A percentile compares a stretch with the other conserved stretches of the same genome.
Conservation (phyloP, 495 filamentous ascomycete genomes). For the Aspergillus ostianus region DNA sequence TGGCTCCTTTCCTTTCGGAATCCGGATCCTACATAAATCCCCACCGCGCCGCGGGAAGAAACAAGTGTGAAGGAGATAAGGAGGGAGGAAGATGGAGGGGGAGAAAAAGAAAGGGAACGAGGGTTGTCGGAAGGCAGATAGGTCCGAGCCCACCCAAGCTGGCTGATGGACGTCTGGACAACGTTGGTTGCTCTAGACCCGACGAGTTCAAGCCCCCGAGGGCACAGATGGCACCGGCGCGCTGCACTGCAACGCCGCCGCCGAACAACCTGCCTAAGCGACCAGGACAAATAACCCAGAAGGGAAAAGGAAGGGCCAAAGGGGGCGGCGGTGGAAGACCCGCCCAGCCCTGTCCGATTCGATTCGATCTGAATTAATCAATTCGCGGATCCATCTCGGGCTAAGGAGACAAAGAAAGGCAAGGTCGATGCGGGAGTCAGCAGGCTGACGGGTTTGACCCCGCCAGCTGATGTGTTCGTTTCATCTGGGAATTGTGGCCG, state of each 20-base stretch:
- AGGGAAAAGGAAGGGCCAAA: neutral
- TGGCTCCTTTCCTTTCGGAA: neutral
- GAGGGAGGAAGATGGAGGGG: neutral
- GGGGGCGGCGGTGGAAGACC: neutral
- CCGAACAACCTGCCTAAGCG: neutral
- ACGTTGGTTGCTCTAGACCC: slow-evolving; percentile 3
- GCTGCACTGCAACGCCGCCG: slow-evolving; percentile 1
- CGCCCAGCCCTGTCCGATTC: slow-evolving; percentile 1
- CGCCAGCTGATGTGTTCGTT: neutral
- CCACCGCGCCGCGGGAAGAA: neutral
- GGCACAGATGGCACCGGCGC: neutral
- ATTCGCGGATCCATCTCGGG: neutral
- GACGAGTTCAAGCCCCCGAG: neutral
- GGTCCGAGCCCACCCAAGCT: slow-evolving; percentile 2
- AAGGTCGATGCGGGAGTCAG: neutral
- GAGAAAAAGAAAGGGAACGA: neutral
- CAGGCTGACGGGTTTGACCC: neutral
- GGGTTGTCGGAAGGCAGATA: neutral
- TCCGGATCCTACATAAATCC: neutral
- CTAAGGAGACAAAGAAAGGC: neutral
- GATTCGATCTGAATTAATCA: slow-evolving; percentile 4
- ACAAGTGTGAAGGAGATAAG: neutral
- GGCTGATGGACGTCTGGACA: slow-evolving; percentile 7
- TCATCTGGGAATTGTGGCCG: neutral
- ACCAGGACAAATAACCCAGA: slow-evolving; percentile 2